Conservation (phyloP, 2,329 filamentous ascomycete genomes). For the Fusarium veterinarium region DNA sequence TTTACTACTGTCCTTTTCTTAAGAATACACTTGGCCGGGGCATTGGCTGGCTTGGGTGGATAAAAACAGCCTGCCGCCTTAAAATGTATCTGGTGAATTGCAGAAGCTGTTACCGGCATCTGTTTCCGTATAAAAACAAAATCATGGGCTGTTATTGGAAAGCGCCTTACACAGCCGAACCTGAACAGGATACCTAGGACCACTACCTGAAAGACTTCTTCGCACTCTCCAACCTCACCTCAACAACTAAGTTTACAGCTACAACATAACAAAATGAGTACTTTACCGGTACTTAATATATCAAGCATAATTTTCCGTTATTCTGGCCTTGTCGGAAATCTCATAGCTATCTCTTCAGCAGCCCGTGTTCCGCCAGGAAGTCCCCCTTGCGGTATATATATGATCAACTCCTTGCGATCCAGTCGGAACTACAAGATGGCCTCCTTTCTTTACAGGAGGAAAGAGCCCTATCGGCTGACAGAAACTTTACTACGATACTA, state of each 20-base stretch:
- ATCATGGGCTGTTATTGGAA: not conserved
- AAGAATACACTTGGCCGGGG: not conserved
- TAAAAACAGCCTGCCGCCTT: not conserved
- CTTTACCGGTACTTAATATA: not conserved
- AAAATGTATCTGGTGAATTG: not conserved
- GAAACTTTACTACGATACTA: not conserved
- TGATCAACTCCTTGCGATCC: not conserved
- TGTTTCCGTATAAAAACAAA: not conserved
- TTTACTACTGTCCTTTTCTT: not conserved
- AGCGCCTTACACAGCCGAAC: not conserved
- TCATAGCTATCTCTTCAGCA: not conserved
- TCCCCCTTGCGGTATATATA: not conserved
- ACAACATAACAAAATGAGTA: not conserved
- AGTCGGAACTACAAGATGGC: not conserved
- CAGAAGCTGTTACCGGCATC: not conserved
- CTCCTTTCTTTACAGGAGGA: not conserved
- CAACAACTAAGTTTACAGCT: not conserved
- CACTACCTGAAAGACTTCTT: not conserved
- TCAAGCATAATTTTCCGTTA: not conserved
- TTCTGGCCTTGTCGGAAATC: not conserved
- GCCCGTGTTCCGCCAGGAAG: not conserved
- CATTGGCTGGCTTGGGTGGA: not conserved
- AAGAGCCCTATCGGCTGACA: accelerated
- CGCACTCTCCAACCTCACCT: not conserved
- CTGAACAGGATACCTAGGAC: not conserved